Evolutionary conservation across 257 asterid species (phyloP), one percentile per base, ranked within the genome.

Genomic region (Solanum chiquidenum): DNA sequence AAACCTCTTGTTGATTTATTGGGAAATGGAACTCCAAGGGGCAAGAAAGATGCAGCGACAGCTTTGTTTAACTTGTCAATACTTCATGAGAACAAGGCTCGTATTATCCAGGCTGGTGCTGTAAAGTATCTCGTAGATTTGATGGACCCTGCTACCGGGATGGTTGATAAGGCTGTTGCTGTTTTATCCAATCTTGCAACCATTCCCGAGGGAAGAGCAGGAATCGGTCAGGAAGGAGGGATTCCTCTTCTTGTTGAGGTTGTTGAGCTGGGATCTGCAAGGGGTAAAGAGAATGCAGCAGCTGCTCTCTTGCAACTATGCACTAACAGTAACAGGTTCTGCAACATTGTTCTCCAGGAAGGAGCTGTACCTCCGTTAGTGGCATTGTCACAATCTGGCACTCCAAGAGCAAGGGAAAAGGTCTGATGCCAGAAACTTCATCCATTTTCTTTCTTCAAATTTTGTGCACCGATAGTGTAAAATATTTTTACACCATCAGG

Each of bases 101-200:
- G 92, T 7, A 93, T 94, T 82, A 94, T 95, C 82, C 95, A 94
- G 89, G 99, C 99, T 12, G 98, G 99, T 88, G 98, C 99, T 2
- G 96, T 96, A 83, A 95, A 90, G 87, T 89, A 94, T 91, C 98
- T 96, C 52, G 95, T 96, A 31, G 98, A 95, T 86, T 89, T 95
- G 93, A 94, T 96, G 96, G 98, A 96, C 90, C 98, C 99, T 13
- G 96, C 98, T 12, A 93, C 92, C 58, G 98, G 98, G 64, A 94
- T 95, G 98, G 98, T 96, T 60, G 98, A 95, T 88, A 95, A 95
- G 90, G 98, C 98, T n/a, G 98, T 95, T 52, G 98, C 97, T 42
- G 95, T 95, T 87, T 88, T 94, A 83, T 95, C 98, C 13, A 94
- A 95, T 90, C 98, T 96, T 86, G 93, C 98, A 20, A 95, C 96